Conservation (phyloP, 2,329 filamentous ascomycete species). For the Colletotrichum agaves region DNA sequence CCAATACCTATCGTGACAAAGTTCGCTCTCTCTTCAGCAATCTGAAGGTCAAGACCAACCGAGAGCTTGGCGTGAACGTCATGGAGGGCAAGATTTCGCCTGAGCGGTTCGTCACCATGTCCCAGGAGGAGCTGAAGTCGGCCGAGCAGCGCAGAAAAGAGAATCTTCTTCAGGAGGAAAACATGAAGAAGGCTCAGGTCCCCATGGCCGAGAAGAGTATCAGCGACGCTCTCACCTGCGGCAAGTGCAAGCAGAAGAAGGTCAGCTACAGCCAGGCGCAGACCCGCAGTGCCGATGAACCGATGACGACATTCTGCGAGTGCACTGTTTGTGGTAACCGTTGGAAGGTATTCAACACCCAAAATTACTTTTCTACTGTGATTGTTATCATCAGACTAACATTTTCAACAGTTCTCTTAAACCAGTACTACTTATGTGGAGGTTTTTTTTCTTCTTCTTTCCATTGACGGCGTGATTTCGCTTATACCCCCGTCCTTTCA, state of each 20-base stretch:
- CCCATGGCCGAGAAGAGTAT: constrained; percentile 92
- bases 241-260: constrained; percentile 92
- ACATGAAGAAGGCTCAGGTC: constrained; percentile 97
- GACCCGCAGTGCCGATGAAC: constrained; percentile 94
- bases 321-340: constrained; percentile 76
- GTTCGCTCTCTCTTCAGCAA: constrained; percentile 94
- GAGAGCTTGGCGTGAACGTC: constrained; percentile 79
- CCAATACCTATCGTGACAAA: constrained; percentile 83
- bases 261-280: constrained; percentile 97
- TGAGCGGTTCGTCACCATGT: constrained; percentile 84
- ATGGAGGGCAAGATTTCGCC: constrained; percentile 78
- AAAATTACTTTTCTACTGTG: constrained; percentile 33
- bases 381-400: constrained; percentile 5
- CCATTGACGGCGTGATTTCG: constrained; percentile 31
- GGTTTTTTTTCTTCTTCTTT: constrained; percentile 17
- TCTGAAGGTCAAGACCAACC: constrained; percentile 91
- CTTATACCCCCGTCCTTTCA: constrained; percentile 34
- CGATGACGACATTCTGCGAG: constrained; percentile 82
- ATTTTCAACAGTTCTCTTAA: constrained; percentile 39
- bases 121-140: constrained; percentile 90
- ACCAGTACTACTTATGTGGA: background rate
- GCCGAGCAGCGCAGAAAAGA: constrained; percentile 83
- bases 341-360: constrained; percentile 68
- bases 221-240: constrained; percentile 86
- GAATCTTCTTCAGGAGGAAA: constrained; percentile 82